Conservation (phyloP, 805 yeast genomes). For the Kurtzmaniella cleridarum region DNA sequence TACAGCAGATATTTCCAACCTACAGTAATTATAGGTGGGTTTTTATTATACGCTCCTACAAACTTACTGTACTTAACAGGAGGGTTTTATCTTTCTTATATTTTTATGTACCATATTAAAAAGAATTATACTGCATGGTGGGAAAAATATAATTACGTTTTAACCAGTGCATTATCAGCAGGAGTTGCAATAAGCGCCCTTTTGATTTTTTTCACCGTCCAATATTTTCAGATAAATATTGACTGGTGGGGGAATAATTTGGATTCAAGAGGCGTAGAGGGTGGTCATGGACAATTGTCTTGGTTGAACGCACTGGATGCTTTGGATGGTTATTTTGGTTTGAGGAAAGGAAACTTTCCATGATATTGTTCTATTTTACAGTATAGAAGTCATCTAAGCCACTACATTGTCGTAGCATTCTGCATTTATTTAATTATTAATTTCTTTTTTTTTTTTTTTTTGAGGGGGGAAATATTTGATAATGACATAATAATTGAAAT, state of each 20-base stretch:
- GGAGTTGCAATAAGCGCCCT: conserved; percentile 63
- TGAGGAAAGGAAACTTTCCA: conserved; percentile 24
- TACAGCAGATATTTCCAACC: conserved; percentile 45
- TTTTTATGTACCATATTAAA: conserved; percentile 53
- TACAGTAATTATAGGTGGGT: conserved; percentile 47
- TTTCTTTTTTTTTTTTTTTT: no score
- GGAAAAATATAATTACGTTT: conserved; percentile 67
- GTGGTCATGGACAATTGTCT: conserved; percentile 16
- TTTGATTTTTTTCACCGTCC: conserved; percentile 50
- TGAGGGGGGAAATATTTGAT: no score
- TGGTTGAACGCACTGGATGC: conserved; percentile 29
- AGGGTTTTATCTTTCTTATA: conserved; percentile 52
- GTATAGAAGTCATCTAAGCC: no score
- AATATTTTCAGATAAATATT: conserved; percentile 37
- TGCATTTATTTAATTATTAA: no score
- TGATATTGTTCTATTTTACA: no score
- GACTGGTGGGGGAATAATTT: conserved; percentile 64
- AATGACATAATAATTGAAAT: no score
- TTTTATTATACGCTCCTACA: conserved; percentile 46
- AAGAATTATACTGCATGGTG: conserved; percentile 51
- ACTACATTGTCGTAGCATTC: no score
- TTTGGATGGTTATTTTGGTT: conserved; percentile 27
- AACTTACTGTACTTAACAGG: conserved; percentile 51
- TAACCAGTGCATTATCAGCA: conserved; percentile 52
- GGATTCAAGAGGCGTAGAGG: conserved; percentile 32